Percentiles rank a stretch among this genome's conserved stretches.
Evolutionary conservation across 257 asterid species (phyloP).

Genomic region (Plectranthus barbatus): DNA sequence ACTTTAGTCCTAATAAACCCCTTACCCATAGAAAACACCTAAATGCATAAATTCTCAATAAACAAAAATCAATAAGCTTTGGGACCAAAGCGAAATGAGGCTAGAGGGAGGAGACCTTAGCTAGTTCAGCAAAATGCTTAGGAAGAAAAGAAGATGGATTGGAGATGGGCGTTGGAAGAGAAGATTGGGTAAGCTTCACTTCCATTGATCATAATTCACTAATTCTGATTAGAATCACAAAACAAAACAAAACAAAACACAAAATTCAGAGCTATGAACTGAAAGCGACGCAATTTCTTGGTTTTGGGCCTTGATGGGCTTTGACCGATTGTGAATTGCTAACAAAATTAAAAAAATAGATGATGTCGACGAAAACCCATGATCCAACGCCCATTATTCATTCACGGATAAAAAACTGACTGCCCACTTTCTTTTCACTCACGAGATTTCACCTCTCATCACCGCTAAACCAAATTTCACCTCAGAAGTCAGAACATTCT

Average conservation of each 20-base stretch:
- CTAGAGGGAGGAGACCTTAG: constrained; percentile 26
- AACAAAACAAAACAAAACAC: background rate
- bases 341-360: too few species aligned
- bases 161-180: constrained; percentile 29
- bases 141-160: constrained; percentile 20
- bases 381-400: background rate
- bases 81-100: background rate
- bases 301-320: background rate
- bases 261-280: background rate
- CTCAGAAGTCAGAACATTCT: too few species aligned
- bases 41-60: background rate
- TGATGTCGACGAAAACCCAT: too few species aligned
- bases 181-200: constrained; percentile 42
- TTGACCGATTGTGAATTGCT: too few species aligned
- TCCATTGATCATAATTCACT: constrained; percentile 44
- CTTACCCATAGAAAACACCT: background rate
- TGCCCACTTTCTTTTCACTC: background rate
- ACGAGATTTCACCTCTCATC: constrained; percentile 37
- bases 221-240: constrained; percentile 1
- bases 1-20: background rate
- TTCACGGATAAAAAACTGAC: background rate
- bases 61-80: too few species aligned
- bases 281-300: constrained; percentile 14
- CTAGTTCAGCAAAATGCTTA: constrained; percentile 22
- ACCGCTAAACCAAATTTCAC: constrained; percentile 21